Base-by-base conservation (phyloP, 345 rosid genomes). In the Salix arbutifolia region DNA sequence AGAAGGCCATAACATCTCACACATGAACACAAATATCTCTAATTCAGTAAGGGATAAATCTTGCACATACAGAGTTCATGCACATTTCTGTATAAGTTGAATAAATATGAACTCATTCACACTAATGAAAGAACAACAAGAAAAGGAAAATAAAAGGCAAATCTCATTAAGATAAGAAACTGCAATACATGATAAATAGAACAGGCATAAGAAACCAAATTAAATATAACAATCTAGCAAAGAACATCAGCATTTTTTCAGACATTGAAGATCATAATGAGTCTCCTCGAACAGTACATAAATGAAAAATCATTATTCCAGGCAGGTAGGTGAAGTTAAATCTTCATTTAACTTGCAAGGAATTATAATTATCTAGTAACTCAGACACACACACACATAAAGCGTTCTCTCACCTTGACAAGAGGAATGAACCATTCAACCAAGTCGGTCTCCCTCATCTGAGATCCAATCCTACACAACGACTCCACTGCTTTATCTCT, bases 401-500 rank as follows among this genome's bases (percentile, higher is more conserved):
- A 30, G 38, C 30, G 53, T 66, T 40, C 52, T 14, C 81, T 77
- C 76, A 95, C 99, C 97, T 95, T 95, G n/a, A 90, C 89, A 62
- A 95, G 85, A 69, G 97, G 99, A 70, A 91, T 88, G 81, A 93
- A 95, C 85, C 88, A 84, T 40, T 93, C 91, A 21, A 93, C 93
- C 82, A 91, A 85, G 82, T 95, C 94, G 75, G 75, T 87, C 86
- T 93, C 97, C 81, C 85, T 90, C 99, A 93, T 95, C 76, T 93
- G 99, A 74, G 98, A 89, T 61, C 99, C 96, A 82, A 95, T 89
- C 80, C 90, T 88, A 85, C 99, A 95, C 74, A 95, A 85, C 3
- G 98, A 90, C 68, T 91, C 96, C 25, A 90, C 96, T 61, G 97
- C 90, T 85, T 93, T 91, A 70, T 91, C 99, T 84, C 99, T 89